Evolutionary conservation across 805 yeast species (phyloP).

Genomic region (Candida xyloterini): DNA sequence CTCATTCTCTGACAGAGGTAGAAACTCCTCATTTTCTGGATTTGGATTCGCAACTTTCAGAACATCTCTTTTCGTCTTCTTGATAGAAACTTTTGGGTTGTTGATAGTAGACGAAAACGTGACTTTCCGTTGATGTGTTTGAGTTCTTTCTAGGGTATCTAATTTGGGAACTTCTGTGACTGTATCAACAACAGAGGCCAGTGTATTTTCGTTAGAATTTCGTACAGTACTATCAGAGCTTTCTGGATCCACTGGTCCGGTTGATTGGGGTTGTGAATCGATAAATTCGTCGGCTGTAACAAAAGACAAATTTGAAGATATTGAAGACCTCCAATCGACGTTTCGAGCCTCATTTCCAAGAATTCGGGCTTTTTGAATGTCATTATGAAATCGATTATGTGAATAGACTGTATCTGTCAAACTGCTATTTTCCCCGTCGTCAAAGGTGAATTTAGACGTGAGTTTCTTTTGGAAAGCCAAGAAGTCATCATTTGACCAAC

Average conservation of each 20-base stretch:
- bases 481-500: conserved; percentile 23
- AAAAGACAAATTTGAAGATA: conserved; percentile 19
- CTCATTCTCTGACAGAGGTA: not conserved
- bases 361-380: conserved; percentile 15
- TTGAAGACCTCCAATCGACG: not conserved
- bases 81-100: not conserved
- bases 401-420: conserved; percentile 4
- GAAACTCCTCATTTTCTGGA: conserved; percentile 7
- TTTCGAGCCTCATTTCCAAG: conserved; percentile 4
- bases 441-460: not conserved
- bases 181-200: conserved; percentile 3
- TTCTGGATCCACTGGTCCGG: too few relatives aligned
- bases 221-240: not conserved
- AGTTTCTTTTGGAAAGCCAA: conserved; percentile 14
- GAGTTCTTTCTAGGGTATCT: not conserved
- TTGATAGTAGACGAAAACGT: conserved; percentile 15
- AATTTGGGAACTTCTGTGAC: not conserved
- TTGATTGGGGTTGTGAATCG: not conserved
- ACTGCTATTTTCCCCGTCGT: not conserved
- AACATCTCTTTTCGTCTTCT: conserved; percentile 1
- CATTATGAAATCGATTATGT: conserved; percentile 9
- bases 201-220: not conserved
- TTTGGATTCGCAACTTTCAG: conserved; percentile 11
- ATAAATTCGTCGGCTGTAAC: conserved; percentile 25
- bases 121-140: conserved; percentile 6